Base-by-base conservation (phyloP, 345 rosid genomes). In the Sapria himalayana region DNA sequence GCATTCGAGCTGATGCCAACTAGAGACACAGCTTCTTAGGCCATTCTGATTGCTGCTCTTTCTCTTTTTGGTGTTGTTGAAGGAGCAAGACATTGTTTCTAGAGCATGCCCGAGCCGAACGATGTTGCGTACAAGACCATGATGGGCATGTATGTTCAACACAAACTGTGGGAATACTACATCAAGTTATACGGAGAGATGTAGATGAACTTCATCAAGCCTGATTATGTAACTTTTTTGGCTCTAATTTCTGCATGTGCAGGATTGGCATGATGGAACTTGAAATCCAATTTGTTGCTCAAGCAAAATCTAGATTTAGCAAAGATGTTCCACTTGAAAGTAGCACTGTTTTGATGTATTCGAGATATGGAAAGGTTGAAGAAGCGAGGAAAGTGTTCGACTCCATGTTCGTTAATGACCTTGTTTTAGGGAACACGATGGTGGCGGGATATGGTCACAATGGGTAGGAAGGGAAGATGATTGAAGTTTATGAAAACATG, bases 381-480 rank as follows among this genome's bases (percentile, higher is more conserved):
- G 49, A 58, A 36, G 62, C 62, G 22, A 17, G 5, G 2, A 41
- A 46, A 41, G 43, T 40, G 24, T 58, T 58, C 41, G 49, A 58
- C 31, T 37, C 34, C 3, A 40, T 46, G 18, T 1, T 1, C 29
- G 19, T 10, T 5, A 58, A 50, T 25, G 37, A 58, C 34, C 25
- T 44, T 19, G 41, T 45, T 16, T 57, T 56, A 25, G 49, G 61
- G 61, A 57, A 57, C 32, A 20, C 52, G 13, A 51, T 57, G 42
- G 41, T 45, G 38, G 43, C 48, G 38, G 56, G 52, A 45, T 51
- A 39, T 29, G 52, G 56, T 33, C 57, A 50, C 25, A 57, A 45
- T 33, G 56, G 61, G 15, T 25, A 57, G 5, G 56, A 47, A 2
- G 45, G 19, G 40, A 44, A 37, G 16, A 47, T 25, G n/a, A 21